Base-by-base conservation (phyloP, 2,329 filamentous ascomycete genomes). In the Aspergillus sp. region DNA sequence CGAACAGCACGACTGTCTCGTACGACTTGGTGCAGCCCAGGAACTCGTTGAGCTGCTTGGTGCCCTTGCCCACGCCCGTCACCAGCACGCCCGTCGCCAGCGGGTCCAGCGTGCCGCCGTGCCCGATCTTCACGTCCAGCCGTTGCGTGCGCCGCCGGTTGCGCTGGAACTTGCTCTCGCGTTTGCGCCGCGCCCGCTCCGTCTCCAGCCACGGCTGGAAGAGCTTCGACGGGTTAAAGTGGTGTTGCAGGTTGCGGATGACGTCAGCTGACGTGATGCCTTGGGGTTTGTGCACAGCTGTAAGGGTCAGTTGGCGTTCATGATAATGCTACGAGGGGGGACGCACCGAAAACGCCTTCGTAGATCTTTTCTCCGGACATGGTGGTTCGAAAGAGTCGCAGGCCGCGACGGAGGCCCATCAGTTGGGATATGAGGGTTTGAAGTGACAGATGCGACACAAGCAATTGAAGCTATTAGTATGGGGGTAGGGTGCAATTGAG, bases 101-200 rank as follows among this genome's bases (percentile, higher is more conserved):
- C 21, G 94, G 94, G 67, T 99, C 94, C 16, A 99, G 82, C 1
- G 94, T 99, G 41, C 94, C 94, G 55, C 94, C 94, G 75, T 99
- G 94, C 31, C 94, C 94, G 66, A 97, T 89, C 78, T 97, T 99
- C 62, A 97, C 87, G 57, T 89, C 84, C 4, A 87, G 70, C 1
- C 81, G 77, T 61, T 81, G 81, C 69, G 84, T 82, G 57, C 80
- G 78, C 55, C 85, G 81, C 55, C 86, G 82, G 61, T 81, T 79
- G 60, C 81, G 80, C 67, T 88, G 83, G 53, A 78, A 76, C 53
- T 81, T 77, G 53, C 75, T 76, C 69, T 89, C 86, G 59, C 77
- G 73, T 14, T 78, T 71, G 53, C 83, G 82, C 45, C 76, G 78
- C 1, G 73, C 73, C 50, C 78, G 78, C 61, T 92, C 86, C 48